Evolutionary conservation across 1,139 yeast genomes (phyloP).

Genomic region (Magnusiomyces sp.): DNA sequence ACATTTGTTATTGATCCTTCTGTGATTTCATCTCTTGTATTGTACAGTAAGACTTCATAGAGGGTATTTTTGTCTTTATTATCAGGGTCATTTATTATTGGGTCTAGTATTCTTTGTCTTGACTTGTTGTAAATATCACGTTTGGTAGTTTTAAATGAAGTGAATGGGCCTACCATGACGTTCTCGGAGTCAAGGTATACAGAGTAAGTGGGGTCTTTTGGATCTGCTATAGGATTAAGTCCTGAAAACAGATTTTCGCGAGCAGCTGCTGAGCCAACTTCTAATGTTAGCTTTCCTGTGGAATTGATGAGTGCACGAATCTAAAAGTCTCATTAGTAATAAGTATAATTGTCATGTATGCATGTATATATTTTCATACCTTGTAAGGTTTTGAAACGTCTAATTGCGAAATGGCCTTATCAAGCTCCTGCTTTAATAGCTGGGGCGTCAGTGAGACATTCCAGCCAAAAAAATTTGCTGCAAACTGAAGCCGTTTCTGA

Average conservation of each 20-base stretch:
- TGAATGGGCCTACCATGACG: slow-evolving; percentile 59
- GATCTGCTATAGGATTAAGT: slow-evolving; percentile 21
- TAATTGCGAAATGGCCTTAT: slow-evolving; percentile 32
- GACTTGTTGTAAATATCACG: slow-evolving; percentile 59
- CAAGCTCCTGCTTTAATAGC: slow-evolving; percentile 39
- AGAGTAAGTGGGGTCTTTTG: slow-evolving; percentile 39
- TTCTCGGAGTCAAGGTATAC: slow-evolving; percentile 53
- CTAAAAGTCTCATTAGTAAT: too few relatives aligned
- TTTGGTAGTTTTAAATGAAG: slow-evolving; percentile 80
- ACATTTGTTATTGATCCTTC: slow-evolving; percentile 85
- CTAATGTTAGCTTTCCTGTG: slow-evolving; percentile 45
- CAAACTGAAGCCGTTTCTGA: slow-evolving; percentile 45
- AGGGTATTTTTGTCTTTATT: slow-evolving; percentile 19
- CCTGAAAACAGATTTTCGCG: slow-evolving; percentile 42
- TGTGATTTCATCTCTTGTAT: slow-evolving; percentile 51
- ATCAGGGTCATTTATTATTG: too few relatives aligned
- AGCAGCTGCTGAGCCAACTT: slow-evolving; percentile 38
- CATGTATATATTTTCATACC: too few relatives aligned
- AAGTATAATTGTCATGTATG: too few relatives aligned
- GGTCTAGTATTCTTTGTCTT: slow-evolving; percentile 36
- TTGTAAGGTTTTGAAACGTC: slow-evolving; percentile 38
- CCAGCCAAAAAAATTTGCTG: slow-evolving; percentile 50
- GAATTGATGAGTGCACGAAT: slow-evolving; percentile 47
- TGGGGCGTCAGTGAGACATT: slow-evolving; percentile 38
- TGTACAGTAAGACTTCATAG: slow-evolving; percentile 66